These are phyloP conservation scores for Aspergillus sp. DNA, from an alignment of 2,329 filamentous ascomycete genomes.

Conservation along the genomic window DNA sequence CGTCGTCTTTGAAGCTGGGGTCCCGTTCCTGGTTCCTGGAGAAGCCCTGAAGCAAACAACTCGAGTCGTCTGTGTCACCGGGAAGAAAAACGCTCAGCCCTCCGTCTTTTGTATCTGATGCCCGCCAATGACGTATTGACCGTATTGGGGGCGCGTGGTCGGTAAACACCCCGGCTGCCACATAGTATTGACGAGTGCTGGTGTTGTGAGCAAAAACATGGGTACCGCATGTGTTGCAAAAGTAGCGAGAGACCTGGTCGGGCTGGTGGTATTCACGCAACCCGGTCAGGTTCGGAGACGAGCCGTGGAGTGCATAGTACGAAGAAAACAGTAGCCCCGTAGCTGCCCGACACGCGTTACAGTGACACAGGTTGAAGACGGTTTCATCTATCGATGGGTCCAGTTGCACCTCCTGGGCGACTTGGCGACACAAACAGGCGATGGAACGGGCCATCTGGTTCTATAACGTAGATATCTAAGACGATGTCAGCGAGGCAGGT, in stretches of 20 bases:
- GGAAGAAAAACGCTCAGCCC: slow-evolving; percentile 27
- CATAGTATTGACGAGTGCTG: slow-evolving; percentile 25
- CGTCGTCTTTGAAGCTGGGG: neutral
- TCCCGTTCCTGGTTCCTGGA: slow-evolving; percentile 3
- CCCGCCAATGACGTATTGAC: slow-evolving; percentile 27
- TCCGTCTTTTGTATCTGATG: slow-evolving; percentile 26
- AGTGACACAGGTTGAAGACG: slow-evolving; percentile 49
- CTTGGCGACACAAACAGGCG: slow-evolving; percentile 29
- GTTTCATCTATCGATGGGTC: slow-evolving; percentile 17
- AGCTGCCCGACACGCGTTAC: slow-evolving; percentile 48
- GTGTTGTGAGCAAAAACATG: slow-evolving; percentile 36
- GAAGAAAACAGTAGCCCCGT: slow-evolving; percentile 48
- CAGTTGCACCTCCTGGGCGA: slow-evolving; percentile 23
- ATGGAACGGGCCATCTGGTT: slow-evolving; percentile 12
- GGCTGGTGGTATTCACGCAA: slow-evolving; percentile 47
- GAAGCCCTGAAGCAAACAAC: slow-evolving; percentile 20
- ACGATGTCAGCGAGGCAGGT: neutral
- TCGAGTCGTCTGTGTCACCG: slow-evolving; percentile 11
- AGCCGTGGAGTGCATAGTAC: slow-evolving; percentile 40
- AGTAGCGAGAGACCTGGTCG: slow-evolving; percentile 42
- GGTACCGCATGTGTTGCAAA: slow-evolving; percentile 52
- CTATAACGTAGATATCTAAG: too few species aligned
- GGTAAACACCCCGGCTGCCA: slow-evolving; percentile 32
- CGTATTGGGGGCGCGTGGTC: slow-evolving; percentile 17
- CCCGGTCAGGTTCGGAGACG: slow-evolving; percentile 30